phyloP scores from a whole-genome alignment of 2,329 filamentous ascomycete species.

The Verticillium nubilum region DNA sequence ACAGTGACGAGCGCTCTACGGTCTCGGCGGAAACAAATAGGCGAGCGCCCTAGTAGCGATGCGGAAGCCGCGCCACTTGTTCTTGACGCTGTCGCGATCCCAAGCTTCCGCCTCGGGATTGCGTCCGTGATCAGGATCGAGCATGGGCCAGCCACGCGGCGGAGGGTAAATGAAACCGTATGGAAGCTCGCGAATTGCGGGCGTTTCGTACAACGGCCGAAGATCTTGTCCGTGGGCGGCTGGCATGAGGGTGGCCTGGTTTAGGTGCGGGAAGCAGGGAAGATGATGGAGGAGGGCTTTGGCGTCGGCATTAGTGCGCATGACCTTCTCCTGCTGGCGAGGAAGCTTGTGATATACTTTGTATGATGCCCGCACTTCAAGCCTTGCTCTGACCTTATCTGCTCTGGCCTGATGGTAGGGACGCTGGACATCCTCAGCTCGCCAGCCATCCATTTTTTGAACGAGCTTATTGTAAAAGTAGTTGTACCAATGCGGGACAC shows the following conservation, averaged over 20 bases:
- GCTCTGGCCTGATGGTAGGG: background rate
- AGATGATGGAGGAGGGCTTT: conserved; percentile 26
- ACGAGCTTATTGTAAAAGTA: background rate
- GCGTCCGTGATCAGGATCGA: background rate
- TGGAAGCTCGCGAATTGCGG: conserved; percentile 33
- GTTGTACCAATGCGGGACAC: background rate
- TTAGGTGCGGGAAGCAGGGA: conserved; percentile 26
- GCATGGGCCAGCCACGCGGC: conserved; percentile 23
- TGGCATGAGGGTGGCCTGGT: conserved; percentile 30
- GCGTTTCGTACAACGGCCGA: conserved; percentile 32
- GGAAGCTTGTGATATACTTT: conserved; percentile 25
- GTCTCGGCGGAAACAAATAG: conserved; percentile 8
- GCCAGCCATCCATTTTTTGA: background rate
- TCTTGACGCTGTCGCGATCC: conserved; percentile 12
- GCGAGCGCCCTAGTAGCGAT: conserved; percentile 20
- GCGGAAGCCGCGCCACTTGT: conserved; percentile 24
- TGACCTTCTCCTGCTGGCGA: conserved; percentile 22
- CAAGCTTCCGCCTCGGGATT: background rate
- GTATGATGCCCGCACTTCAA: conserved; percentile 12
- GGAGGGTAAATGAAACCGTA: conserved; percentile 31
- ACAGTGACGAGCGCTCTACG: conserved; percentile 19
- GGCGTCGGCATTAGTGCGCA: conserved; percentile 20
- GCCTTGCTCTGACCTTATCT: background rate
- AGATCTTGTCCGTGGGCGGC: conserved; percentile 29
- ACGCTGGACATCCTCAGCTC: background rate